These are phyloP conservation scores for Cytospora piceae DNA, from an alignment of 2,329 filamentous ascomycete genomes.

Conservation along the genomic window DNA sequence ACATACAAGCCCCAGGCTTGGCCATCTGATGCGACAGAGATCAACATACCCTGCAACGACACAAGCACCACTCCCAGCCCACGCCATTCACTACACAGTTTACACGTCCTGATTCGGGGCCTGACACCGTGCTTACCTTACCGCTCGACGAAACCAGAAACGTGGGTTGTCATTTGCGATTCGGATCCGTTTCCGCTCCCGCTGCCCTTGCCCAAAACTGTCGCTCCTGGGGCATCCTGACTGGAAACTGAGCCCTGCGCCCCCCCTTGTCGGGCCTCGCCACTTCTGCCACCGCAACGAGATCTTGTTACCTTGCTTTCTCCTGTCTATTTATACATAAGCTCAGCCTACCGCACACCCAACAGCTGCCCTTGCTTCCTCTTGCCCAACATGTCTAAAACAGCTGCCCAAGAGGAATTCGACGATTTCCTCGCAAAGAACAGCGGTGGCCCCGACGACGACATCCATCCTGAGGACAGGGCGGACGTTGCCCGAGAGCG, in stretches of 20 bases:
- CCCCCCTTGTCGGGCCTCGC: conserved; percentile 21
- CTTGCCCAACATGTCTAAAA: conserved; percentile 54
- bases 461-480: conserved; percentile 63
- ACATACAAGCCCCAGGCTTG: conserved; percentile 19
- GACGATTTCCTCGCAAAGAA: conserved; percentile 64
- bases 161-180: conserved; percentile 19
- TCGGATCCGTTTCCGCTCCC: conserved; percentile 8
- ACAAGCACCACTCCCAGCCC: conserved; percentile 13
- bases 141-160: conserved; percentile 20
- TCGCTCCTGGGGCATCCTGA: conserved; percentile 26
- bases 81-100: conserved; percentile 4
- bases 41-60: conserved; percentile 12
- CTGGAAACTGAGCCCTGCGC: conserved; percentile 30
- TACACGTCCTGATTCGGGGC: conserved; percentile 10
- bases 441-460: conserved; percentile 45
- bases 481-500: conserved; percentile 46
- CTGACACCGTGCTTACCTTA: conserved; percentile 18
- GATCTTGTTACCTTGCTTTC: conserved; percentile 17
- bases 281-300: conserved; percentile 13
- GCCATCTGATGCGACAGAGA: conserved; percentile 27
- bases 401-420: conserved; percentile 69
- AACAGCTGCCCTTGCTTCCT: conserved; percentile 26
- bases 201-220: conserved; percentile 29
- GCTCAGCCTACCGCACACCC: conserved; percentile 32
- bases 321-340: conserved; percentile 43